A percentile compares a stretch with the other conserved stretches of the same genome.
phyloP scores from a whole-genome alignment of 768 basidiomycete genomes.

The Lactarius sanguifluus region DNA sequence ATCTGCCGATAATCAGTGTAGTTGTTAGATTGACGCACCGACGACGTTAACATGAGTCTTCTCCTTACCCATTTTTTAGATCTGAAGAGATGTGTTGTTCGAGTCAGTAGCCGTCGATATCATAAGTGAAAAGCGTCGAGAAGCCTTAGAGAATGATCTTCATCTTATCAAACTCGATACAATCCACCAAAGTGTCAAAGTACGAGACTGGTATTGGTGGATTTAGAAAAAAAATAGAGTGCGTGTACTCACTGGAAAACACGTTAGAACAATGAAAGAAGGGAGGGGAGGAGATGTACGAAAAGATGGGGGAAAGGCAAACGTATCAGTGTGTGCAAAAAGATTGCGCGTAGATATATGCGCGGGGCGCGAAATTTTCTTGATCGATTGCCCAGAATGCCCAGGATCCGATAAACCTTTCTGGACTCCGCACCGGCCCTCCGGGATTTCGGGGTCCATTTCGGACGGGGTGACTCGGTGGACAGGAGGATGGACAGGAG shows the following conservation, averaged over 20 bases:
- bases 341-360: constrained; percentile 37
- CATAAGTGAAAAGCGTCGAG: not conserved
- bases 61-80: constrained; percentile 92
- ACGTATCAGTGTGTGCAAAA: constrained; percentile 30
- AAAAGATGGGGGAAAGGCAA: constrained; percentile 41
- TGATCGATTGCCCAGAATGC: constrained; percentile 30
- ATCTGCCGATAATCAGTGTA: constrained; percentile 28
- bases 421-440: constrained; percentile 25
- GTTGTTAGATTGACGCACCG: constrained; percentile 53
- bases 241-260: constrained; percentile 43
- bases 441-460: constrained; percentile 7
- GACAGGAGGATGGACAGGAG: not conserved
- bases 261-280: constrained; percentile 43
- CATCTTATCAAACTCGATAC: constrained; percentile 24
- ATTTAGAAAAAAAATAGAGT: constrained; percentile 16
- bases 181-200: constrained; percentile 24
- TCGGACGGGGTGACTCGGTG: not conserved
- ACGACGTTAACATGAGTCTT: constrained; percentile 97
- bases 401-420: constrained; percentile 30
- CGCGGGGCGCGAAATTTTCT: constrained; percentile 31
- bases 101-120: constrained; percentile 21
- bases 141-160: constrained; percentile 7
- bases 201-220: constrained; percentile 7
- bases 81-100: constrained; percentile 37
- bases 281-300: constrained; percentile 49